Base-by-base conservation (phyloP, 1,139 yeast genomes). In the Candida mesenterica region DNA sequence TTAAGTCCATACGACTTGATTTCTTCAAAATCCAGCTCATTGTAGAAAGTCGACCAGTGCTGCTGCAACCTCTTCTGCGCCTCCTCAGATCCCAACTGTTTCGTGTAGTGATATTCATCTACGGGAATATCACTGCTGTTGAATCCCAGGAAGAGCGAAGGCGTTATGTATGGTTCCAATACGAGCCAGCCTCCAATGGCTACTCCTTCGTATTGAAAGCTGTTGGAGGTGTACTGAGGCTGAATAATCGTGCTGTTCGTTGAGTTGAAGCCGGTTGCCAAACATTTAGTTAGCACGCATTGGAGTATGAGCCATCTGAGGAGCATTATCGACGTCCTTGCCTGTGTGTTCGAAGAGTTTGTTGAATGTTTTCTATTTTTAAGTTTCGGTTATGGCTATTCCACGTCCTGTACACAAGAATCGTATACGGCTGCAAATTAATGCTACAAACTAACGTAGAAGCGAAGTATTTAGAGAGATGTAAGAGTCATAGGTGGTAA, bases 181-280 rank as follows among this genome's bases (percentile, higher is more conserved):
- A 79, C 79, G 14, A 79, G 59, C 85, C 86, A 79, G 13, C 85
- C 85, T 29, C 86, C 87, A 6, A 79, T 48, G 17, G 77, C 71
- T 15, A 79, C 75, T 31, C 86, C 87, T 39, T 62, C 42, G 38
- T 59, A 55, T 31, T 60, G 59, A 44, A 62, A 63, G 27, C 43
- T 39, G 28, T 49, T 42, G 8, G 61, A 41, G 18, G 46, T 48
- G 27, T 38, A 35, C 5, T 38, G 28, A 6, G 48, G 41, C 23
- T 43, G 47, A 12, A 45, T 33, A 6, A 39, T 31, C 20, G 39
- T 37, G 37, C 38, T 38, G 34, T 19, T 19, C 9, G 22, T 19
- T 19, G 22, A 6, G 9, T 19, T n/a, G n/a, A n/a, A n/a, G n/a
- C n/a, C n/a, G n/a, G n/a, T n/a, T n/a, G n/a, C n/a, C n/a, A n/a